Evolutionary conservation across 345 rosid genomes (phyloP).

Genomic region (Turnera subulata): DNA sequence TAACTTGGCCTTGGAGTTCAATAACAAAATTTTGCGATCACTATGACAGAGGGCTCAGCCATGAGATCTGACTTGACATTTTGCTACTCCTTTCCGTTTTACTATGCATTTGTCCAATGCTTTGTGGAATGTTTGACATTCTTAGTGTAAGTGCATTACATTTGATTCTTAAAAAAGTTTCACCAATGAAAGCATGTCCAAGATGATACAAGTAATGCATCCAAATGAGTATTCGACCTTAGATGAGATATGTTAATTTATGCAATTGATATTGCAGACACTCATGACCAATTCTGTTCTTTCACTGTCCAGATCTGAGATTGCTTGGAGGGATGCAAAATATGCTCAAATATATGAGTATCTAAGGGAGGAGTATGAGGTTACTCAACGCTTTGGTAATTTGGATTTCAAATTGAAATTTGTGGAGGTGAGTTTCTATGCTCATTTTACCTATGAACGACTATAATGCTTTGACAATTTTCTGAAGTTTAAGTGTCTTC

Average conservation of each 20-base stretch:
- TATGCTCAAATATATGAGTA: slow-evolving; percentile 87
- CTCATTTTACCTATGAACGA: neutral
- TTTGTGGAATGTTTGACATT: neutral
- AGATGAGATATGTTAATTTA: neutral
- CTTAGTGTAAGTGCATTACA: no score
- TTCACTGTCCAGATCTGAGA: slow-evolving; percentile 63
- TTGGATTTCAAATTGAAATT: slow-evolving; percentile 83
- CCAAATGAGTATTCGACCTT: neutral
- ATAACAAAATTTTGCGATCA: no score
- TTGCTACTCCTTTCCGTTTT: neutral
- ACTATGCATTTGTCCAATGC: neutral
- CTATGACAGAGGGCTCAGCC: neutral
- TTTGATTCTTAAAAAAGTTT: no score
- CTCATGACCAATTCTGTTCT: slow-evolving; percentile 4
- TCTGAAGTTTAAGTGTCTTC: neutral
- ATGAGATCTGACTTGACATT: neutral
- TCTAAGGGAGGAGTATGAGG: slow-evolving; percentile 87
- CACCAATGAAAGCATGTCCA: neutral
- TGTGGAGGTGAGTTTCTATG: slow-evolving; percentile 58
- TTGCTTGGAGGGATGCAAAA: slow-evolving; percentile 96
- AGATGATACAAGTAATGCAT: neutral
- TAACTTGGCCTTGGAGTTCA: no score
- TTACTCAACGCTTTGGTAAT: slow-evolving; percentile 86
- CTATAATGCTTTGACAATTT: neutral
- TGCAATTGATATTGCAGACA: neutral